Conservation (phyloP, 164 flowering plant species). For the Pachysandra terminalis region DNA sequence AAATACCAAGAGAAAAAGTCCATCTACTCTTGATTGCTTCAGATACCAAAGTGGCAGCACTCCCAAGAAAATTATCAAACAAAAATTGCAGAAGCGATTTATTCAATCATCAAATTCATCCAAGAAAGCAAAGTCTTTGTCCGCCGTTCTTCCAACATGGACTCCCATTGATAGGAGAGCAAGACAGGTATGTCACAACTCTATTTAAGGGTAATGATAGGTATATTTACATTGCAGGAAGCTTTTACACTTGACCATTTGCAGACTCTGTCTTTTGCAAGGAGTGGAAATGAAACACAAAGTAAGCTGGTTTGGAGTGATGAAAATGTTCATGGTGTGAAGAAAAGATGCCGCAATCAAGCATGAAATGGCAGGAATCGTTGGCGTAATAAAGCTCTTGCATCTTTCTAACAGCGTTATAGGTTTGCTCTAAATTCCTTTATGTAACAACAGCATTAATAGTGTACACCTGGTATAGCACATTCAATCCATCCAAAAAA, state of each 20-base stretch:
- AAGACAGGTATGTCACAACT: conserved; percentile 46
- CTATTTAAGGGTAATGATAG: neutral
- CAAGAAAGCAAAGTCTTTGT: conserved; percentile 33
- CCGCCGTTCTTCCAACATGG: conserved; percentile 30
- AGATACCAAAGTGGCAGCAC: conserved; percentile 63
- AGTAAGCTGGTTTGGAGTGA: conserved; percentile 75
- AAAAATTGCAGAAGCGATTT: conserved; percentile 42
- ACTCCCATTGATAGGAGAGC: conserved; percentile 84
- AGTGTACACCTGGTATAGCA: no score
- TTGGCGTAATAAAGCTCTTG: neutral
- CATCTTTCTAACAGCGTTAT: neutral
- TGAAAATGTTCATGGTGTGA: conserved; percentile 22
- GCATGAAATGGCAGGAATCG: neutral
- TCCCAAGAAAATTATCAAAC: conserved; percentile 30
- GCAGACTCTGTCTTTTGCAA: conserved; percentile 67
- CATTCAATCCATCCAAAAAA: no score
- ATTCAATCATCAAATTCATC: conserved; percentile 25
- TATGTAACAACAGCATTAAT: neutral
- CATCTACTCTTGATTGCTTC: conserved; percentile 71
- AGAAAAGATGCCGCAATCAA: conserved; percentile 21
- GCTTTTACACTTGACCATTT: conserved; percentile 11
- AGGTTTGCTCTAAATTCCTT: neutral
- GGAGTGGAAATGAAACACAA: conserved; percentile 62
- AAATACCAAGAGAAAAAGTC: conserved; percentile 62
- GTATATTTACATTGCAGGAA: conserved; percentile 3